These are phyloP conservation scores for Boletus subparvulus DNA, from an alignment of 768 basidiomycete species.

Conservation along the genomic window DNA sequence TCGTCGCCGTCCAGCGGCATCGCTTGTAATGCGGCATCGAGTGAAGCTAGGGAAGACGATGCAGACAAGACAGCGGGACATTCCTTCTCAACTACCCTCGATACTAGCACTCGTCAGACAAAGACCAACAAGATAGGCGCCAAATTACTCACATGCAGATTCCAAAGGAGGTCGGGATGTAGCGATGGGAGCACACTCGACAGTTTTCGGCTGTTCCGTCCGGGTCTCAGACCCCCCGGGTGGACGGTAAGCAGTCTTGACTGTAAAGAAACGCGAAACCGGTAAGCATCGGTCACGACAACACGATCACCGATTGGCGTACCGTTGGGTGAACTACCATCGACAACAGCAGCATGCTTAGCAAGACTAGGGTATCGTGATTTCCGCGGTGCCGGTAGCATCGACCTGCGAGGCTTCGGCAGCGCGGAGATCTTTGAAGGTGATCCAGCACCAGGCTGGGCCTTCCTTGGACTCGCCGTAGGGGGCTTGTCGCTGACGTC, in stretches of 20 bases:
- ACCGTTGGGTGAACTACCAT: constrained; percentile 6
- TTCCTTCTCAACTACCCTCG: background rate
- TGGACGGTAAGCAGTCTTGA: constrained; percentile 7
- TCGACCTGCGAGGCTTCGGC: constrained; percentile 10
- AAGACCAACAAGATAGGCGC: background rate
- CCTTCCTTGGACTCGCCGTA: constrained; percentile 4
- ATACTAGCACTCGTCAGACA: constrained; percentile 8
- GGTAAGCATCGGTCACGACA: constrained; percentile 1
- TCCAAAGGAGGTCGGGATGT: background rate
- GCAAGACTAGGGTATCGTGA: background rate
- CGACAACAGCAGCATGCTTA: background rate
- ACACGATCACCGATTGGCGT: background rate
- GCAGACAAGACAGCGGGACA: background rate
- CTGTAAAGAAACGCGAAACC: background rate
- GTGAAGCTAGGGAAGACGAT: constrained; percentile 15
- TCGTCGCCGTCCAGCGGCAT: constrained; percentile 1
- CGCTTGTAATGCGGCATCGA: constrained; percentile 14
- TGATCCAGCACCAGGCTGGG: constrained; percentile 3
- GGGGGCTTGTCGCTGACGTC: background rate
- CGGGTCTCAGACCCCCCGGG: constrained; percentile 18
- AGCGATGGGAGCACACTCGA: background rate
- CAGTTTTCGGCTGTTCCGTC: constrained; percentile 2
- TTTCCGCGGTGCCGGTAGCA: constrained; percentile 11
- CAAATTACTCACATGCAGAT: constrained; percentile 8
- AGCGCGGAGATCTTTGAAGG: constrained; percentile 2